Evolutionary conservation across 345 rosid genomes (phyloP), one percentile per base, ranked within the genome.

Genomic region (Eutrema heterophyllum): DNA sequence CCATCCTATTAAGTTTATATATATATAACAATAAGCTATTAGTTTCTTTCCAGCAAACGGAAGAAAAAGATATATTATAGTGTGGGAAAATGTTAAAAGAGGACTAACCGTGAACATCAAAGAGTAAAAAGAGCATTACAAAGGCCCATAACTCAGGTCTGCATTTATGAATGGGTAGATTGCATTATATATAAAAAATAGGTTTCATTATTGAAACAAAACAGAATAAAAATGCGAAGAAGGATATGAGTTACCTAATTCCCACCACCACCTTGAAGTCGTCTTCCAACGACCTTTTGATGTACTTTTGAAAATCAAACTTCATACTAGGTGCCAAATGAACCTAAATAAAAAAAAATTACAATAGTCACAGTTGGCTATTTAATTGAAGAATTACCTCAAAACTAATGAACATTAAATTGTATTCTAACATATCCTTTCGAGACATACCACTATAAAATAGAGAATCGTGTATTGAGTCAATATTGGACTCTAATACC

Each of bases 191-290:
- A 29, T 29, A 29, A 3, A 29, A 29, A 3, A 29, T 1, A 29
- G 32, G 32, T 21, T 21, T 21, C 24, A 21, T 1, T 21, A 21
- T 21, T 0, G 24, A 21, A 21, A 21, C 30, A 29, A 29, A 29
- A 29, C 5, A 5, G 5, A 29, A 3, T 29, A 9, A 12, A 11
- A 40, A 0, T 10, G 2, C 2, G 0, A 40, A 4, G 1, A 39
- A 39, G 3, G 0, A 10, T 38, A 38, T 38, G 1, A 13, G 15
- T 43, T 81, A 88, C 97, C 86, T 88, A 79, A 90, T 93, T 72
- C 92, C 98, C 0, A 93, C 98, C 6, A 90, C 90, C 29, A 87
- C 88, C 81, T 93, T 93, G 61, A 93, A 90, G 80, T 93, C 98
- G 26, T 93, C 98, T 80, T 93, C 96, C 13, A 93, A 74, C 29